These are phyloP conservation scores for Zostera marina DNA, from an alignment of 116 monocot species.

Conservation along the genomic window DNA sequence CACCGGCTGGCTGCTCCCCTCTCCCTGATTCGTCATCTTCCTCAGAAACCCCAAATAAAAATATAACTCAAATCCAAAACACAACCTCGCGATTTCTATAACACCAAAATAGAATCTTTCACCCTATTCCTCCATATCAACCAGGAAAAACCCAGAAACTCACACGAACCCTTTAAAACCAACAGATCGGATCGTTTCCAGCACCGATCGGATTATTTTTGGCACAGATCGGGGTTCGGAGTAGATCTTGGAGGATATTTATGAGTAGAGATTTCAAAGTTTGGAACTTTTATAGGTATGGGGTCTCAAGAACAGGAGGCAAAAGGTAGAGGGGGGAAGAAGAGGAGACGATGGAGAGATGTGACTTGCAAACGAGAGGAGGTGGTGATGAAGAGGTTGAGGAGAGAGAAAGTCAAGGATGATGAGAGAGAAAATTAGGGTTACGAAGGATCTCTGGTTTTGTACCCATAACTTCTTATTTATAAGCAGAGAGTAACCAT, in stretches of 20 bases:
- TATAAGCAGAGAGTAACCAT: no score
- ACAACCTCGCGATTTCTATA: not conserved
- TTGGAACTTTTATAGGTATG: slow-evolving; percentile 4
- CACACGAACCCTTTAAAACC: not conserved
- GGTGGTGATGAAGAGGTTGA: not conserved
- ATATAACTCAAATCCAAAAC: not conserved
- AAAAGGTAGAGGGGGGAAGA: not conserved
- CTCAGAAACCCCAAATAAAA: not conserved
- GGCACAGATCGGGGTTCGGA: not conserved
- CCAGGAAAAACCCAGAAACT: no score
- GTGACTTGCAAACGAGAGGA: not conserved
- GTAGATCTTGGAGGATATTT: not conserved
- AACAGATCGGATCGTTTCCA: not conserved
- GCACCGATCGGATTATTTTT: not conserved
- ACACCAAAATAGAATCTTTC: not conserved
- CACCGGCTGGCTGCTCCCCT: slow-evolving; percentile 60
- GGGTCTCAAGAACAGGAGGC: slow-evolving; percentile 4
- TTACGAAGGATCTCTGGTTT: not conserved
- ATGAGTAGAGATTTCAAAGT: not conserved
- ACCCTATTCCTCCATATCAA: no score
- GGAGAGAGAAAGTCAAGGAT: slow-evolving; percentile 3
- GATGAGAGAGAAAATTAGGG: slow-evolving; percentile 8
- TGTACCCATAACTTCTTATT: no score
- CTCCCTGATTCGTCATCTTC: slow-evolving; percentile 37
- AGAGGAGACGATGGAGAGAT: not conserved